phyloP scores from a whole-genome alignment of 768 basidiomycete genomes.

The Clitopilus passeckerianus region DNA sequence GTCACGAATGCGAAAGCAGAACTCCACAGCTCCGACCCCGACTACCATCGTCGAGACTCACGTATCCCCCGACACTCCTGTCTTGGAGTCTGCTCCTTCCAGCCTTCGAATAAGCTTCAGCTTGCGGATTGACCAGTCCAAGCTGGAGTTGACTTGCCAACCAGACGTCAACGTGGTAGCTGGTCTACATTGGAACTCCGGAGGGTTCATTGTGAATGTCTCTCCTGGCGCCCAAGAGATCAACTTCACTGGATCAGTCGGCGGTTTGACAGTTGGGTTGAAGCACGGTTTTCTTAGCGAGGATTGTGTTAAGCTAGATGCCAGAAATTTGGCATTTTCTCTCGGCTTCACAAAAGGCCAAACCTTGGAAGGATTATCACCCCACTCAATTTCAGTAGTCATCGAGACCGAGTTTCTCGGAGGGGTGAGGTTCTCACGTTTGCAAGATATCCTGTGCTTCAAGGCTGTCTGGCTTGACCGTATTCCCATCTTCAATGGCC shows the following conservation, averaged over 20 bases:
- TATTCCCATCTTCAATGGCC: constrained; percentile 67
- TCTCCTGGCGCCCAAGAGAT: constrained; percentile 69
- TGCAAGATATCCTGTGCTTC: constrained; percentile 92
- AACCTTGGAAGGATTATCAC: constrained; percentile 23
- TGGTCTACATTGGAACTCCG: constrained; percentile 89
- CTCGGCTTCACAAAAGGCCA: constrained; percentile 59
- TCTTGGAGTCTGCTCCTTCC: constrained; percentile 16
- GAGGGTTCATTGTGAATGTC: constrained; percentile 80
- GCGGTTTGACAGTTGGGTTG: constrained; percentile 75
- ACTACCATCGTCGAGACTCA: constrained; percentile 5
- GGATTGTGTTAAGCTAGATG: constrained; percentile 75
- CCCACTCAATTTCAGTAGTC: constrained; percentile 64
- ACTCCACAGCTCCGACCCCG: constrained; percentile 19
- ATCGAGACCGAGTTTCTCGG: constrained; percentile 85
- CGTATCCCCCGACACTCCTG: constrained; percentile 4
- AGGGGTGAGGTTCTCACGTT: constrained; percentile 73
- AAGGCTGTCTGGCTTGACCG: constrained; percentile 93
- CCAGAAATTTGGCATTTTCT: constrained; percentile 78
- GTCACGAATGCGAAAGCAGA: constrained; percentile 56
- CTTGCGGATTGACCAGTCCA: constrained; percentile 88
- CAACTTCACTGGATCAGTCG: constrained; percentile 73
- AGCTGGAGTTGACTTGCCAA: constrained; percentile 79
- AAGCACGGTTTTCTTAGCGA: constrained; percentile 85
- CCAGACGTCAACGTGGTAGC: constrained; percentile 93
- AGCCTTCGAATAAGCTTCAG: constrained; percentile 73